Conservation (phyloP, 2,329 filamentous ascomycete genomes). For the Paradendryphiella salina region DNA sequence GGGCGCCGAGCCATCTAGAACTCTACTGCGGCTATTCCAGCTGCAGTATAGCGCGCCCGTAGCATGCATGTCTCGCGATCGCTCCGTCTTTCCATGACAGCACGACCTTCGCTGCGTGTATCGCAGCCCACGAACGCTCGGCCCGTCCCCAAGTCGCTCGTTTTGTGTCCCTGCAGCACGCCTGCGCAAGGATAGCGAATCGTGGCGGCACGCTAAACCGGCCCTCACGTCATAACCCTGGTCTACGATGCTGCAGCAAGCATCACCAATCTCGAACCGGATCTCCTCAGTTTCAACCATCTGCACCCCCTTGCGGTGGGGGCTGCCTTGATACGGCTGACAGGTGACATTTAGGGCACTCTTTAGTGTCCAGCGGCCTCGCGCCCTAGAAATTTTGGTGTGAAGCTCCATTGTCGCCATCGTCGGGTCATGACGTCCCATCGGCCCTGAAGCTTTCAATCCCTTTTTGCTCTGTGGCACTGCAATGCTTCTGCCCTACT, state of each 20-base stretch:
- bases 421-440: constrained; percentile 30
- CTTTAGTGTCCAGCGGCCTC: constrained; percentile 28
- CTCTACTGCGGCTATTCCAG: constrained; percentile 7
- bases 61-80: constrained; percentile 32
- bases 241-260: constrained; percentile 25
- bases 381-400: constrained; percentile 29
- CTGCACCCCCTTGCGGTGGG: constrained; percentile 23
- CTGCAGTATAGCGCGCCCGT: constrained; percentile 21
- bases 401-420: constrained; percentile 23
- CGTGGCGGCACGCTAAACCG: constrained; percentile 11
- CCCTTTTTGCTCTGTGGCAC: constrained; percentile 21
- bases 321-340: constrained; percentile 28
- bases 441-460: constrained; percentile 11
- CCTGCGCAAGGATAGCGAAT: constrained; percentile 19
- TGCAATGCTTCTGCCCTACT: constrained; percentile 21
- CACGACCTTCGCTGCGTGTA: constrained; percentile 31
- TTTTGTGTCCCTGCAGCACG: constrained; percentile 27
- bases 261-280: constrained; percentile 29
- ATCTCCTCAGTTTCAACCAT: constrained; percentile 35
- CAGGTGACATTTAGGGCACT: constrained; percentile 30
- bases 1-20: constrained; percentile 24
- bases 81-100: constrained; percentile 28
- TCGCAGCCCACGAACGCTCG: constrained; percentile 17
- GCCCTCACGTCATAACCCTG: constrained; percentile 27
- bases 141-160: constrained; percentile 28